Evolutionary conservation across 331 rosid species (phyloP), one percentile per base, ranked within the genome.

Genomic region (Quercus lobata): DNA sequence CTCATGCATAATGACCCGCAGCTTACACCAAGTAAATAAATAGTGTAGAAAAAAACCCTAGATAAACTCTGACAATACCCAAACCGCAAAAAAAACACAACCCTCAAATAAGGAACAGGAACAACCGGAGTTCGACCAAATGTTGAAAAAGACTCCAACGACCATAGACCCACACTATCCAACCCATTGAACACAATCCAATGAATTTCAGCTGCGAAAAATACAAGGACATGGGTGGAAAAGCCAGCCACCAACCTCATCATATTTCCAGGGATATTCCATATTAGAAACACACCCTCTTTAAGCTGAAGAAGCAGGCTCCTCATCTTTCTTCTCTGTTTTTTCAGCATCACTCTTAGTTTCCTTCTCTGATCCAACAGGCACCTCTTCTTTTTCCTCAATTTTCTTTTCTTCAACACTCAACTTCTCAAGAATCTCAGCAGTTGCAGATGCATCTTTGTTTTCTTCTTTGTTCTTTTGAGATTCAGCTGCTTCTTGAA

Each of bases 401-500:
- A 86, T 77, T 74, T 85, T 84, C 56, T 82, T 83, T 71, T 91
- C 98, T 65, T 88, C 90, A 66, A 96, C 99, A 55, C 76, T 91
- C 88, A 96, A 90, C 52, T 88, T 87, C 83, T 90, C 87, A 55
- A 96, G 91, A 70, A 89, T 93, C 74, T 78, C 91, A 82, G 99
- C 98, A 69, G 98, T 90, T 56, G 83, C 88, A 65, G 93, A 80
- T 62, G 94, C 89, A 49, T 87, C 93, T 21, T 78, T 17, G 68
- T 85, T 83, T 74, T 93, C 99, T 81, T 84, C 97, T 76, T 76
- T 81, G 25, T 79, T 77, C 71, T 76, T 78, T 81, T 93, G 93
- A 71, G 98, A 91, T 82, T 96, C 99, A 0, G 94, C 98, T 78
- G 90, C 96, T 89, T 96, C 99, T 85, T 89, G 90, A 79, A 96